A percentile compares a stretch with the other conserved stretches of the same genome.
Evolutionary conservation across 2,329 filamentous ascomycete genomes (phyloP).

Genomic region (Boeremia exigua): DNA sequence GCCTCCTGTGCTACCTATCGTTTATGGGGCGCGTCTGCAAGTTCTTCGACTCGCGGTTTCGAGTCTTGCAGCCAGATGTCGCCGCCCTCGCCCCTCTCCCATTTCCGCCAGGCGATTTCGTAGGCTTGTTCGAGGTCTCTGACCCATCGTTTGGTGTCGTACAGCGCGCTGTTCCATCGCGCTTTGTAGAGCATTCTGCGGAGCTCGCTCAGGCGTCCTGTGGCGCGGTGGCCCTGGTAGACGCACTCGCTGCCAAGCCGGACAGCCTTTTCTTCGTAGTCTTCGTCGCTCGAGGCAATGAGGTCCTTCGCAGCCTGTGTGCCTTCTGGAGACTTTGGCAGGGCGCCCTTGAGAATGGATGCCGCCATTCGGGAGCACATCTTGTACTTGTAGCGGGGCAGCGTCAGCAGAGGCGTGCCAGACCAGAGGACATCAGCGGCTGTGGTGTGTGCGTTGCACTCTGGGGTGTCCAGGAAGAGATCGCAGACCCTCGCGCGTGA

Average conservation of each 20-base stretch:
- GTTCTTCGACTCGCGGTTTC: constrained; percentile 1
- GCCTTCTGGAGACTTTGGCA: constrained; percentile 76
- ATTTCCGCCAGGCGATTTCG: constrained; percentile 83
- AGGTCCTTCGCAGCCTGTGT: constrained; percentile 72
- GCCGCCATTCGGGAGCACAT: constrained; percentile 99
- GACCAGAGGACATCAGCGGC: constrained; percentile 97
- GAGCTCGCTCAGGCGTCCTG: constrained; percentile 77
- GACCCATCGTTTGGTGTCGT: constrained; percentile 92
- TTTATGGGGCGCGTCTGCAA: not conserved
- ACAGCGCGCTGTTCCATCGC: constrained; percentile 85
- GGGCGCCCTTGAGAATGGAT: constrained; percentile 86
- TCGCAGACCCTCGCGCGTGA: constrained; percentile 90
- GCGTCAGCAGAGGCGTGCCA: constrained; percentile 87
- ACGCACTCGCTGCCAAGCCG: constrained; percentile 40
- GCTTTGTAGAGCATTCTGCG: constrained; percentile 81
- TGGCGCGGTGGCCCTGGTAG: constrained; percentile 41
- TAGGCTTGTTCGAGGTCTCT: constrained; percentile 87
- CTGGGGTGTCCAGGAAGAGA: constrained; percentile 93
- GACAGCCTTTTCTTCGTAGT: constrained; percentile 74
- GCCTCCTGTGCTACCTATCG: not conserved
- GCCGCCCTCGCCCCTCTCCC: constrained; percentile 85
- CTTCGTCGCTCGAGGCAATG: constrained; percentile 76
- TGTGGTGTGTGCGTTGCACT: constrained; percentile 98
- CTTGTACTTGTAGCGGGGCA: constrained; percentile 93
- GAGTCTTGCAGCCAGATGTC: constrained; percentile 77